Percentiles rank a stretch among this genome's conserved stretches.
Evolutionary conservation across 169 alveolate genomes (phyloP).

Genomic region (Plasmodium adleri): DNA sequence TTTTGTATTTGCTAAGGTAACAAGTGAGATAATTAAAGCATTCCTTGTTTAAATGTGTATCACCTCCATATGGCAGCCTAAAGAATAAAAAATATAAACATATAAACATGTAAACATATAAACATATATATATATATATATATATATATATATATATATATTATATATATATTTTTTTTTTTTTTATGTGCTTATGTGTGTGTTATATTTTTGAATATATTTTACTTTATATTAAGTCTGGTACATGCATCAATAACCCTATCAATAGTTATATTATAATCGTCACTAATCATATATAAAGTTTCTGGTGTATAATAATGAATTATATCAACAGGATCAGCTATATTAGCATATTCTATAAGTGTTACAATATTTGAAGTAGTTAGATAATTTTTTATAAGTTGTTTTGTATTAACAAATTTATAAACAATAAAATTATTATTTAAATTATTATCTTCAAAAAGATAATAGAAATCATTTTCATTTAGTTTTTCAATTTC

Average conservation of each 20-base stretch:
- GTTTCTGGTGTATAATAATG: conserved; percentile 70
- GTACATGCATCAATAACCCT: conserved; percentile 56
- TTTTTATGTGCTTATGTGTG: neutral
- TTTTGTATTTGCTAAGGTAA: neutral
- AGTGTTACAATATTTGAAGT: conserved; percentile 41
- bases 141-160: neutral
- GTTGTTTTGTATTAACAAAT: conserved; percentile 38
- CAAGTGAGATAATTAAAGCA: conserved; percentile 49
- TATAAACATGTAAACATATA: too few species aligned
- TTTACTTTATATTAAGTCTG: conserved; percentile 13
- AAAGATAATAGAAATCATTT: conserved; percentile 7
- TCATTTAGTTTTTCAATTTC: conserved; percentile 9
- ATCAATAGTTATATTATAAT: conserved; percentile 45
- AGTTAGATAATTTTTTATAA: conserved; percentile 40
- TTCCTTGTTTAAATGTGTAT: conserved; percentile 50
- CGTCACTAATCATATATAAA: conserved; percentile 64
- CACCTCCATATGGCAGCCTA: conserved; percentile 56
- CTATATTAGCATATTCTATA: conserved; percentile 53
- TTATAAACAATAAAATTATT: conserved; percentile 42
- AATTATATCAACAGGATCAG: conserved; percentile 65
- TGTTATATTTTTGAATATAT: neutral
- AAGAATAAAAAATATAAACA: neutral
- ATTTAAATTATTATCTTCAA: conserved; percentile 6
- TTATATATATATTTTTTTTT: too few species aligned
- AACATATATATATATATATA: neutral